A percentile compares a stretch with the other conserved stretches of the same genome.
Evolutionary conservation across 192 early-diverging fungal genomes (phyloP).

Genomic region (Backusella morwellensis): DNA sequence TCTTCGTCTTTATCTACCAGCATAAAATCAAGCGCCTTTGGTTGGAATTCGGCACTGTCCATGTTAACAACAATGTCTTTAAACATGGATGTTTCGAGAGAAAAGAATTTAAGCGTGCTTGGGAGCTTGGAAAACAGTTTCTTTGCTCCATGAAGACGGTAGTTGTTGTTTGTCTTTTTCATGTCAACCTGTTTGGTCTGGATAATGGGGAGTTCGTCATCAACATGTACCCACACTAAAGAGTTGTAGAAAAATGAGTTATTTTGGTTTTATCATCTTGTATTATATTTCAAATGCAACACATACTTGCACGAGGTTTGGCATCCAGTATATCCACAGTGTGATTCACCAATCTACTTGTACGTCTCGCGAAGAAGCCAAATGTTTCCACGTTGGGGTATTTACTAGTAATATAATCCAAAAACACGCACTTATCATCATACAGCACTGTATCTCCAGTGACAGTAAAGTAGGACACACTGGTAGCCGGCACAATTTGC

Average conservation of each 20-base stretch:
- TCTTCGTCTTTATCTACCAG: not conserved
- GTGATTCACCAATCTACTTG: not conserved
- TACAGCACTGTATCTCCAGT: not conserved
- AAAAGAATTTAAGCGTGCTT: not conserved
- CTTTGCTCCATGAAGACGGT: not conserved
- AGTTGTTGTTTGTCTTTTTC: not conserved
- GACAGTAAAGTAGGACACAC: not conserved
- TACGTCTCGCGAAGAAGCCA: not conserved
- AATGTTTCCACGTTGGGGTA: not conserved
- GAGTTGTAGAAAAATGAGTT: no score
- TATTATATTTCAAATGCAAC: no score
- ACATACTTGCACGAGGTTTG: not conserved
- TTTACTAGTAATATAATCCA: not conserved
- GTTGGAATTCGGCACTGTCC: not conserved
- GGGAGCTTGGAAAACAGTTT: not conserved
- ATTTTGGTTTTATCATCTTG: not conserved
- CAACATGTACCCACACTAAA: not conserved
- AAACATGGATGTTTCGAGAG: not conserved
- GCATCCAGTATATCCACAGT: not conserved
- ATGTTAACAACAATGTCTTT: not conserved
- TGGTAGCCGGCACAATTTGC: not conserved
- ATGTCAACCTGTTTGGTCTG: not conserved
- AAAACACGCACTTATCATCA: not conserved
- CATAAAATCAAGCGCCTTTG: not conserved
- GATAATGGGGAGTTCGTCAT: not conserved